Evolutionary conservation across 225 moss, liverwort and hornwort species (phyloP).

Genomic region (Antitrichia curtipendula): DNA sequence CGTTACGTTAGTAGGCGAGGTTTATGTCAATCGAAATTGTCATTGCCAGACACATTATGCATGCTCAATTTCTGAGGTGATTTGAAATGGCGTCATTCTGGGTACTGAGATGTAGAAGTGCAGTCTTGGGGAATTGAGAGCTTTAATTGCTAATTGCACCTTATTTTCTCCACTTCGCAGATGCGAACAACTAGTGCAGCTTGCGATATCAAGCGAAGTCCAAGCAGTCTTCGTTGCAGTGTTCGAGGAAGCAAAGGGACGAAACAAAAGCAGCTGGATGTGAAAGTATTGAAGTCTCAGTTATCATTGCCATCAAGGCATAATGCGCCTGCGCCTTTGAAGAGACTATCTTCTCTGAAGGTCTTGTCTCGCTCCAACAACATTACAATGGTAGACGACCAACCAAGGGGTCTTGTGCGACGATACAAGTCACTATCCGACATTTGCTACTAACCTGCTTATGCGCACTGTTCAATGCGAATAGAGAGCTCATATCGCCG

Average conservation of each 20-base stretch:
- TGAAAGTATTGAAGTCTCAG: conserved; percentile 17
- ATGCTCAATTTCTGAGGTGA: background rate
- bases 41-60: background rate
- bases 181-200: conserved; percentile 15
- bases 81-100: background rate
- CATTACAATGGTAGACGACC: conserved; percentile 4
- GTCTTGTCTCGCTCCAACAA: conserved; percentile 31
- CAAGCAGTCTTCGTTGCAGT: conserved; percentile 40
- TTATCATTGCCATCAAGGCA: conserved; percentile 22
- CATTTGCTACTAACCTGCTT: conserved; percentile 11
- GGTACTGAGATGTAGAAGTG: background rate
- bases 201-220: conserved; percentile 34
- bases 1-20: background rate
- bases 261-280: conserved; percentile 16
- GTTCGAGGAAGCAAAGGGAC: conserved; percentile 23
- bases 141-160: background rate
- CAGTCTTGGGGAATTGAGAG: background rate
- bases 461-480: background rate
- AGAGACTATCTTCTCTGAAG: conserved; percentile 35
- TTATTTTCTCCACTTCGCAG: background rate
- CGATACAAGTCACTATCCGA: conserved; percentile 37
- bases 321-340: conserved; percentile 13
- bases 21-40: background rate
- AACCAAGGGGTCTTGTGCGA: conserved; percentile 27
- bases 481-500: background rate